A percentile compares a stretch with the other conserved stretches of the same genome.
Evolutionary conservation across 2,329 filamentous ascomycete species (phyloP).

Genomic region (Nothophoma quercina): DNA sequence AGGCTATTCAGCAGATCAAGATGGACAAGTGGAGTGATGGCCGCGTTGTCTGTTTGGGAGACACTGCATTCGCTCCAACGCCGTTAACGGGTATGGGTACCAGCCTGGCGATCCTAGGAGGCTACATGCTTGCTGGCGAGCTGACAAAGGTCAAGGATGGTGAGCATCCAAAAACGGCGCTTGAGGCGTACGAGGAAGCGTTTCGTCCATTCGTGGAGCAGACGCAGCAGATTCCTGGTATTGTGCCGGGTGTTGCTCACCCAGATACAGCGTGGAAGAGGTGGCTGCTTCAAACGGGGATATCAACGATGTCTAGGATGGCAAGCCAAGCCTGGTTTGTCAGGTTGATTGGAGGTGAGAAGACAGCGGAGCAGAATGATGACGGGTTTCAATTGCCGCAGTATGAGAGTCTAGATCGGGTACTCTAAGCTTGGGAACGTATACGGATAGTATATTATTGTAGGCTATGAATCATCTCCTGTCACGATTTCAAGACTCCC

Average conservation of each 20-base stretch:
- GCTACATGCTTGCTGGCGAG: slow-evolving; percentile 50
- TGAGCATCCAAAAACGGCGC: slow-evolving; percentile 24
- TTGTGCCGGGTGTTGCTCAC: slow-evolving; percentile 32
- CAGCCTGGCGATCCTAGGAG: slow-evolving; percentile 48
- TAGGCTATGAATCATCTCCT: background rate
- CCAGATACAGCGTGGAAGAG: slow-evolving; percentile 29
- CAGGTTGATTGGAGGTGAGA: slow-evolving; percentile 5
- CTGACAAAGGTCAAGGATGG: slow-evolving; percentile 22
- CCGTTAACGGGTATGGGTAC: slow-evolving; percentile 55
- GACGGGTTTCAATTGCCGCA: slow-evolving; percentile 26
- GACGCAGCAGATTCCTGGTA: slow-evolving; percentile 35
- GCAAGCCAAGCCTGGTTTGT: slow-evolving; percentile 19
- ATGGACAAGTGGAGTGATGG: slow-evolving; percentile 55
- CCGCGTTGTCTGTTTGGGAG: slow-evolving; percentile 61
- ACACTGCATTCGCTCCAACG: slow-evolving; percentile 61
- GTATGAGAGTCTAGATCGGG: slow-evolving; percentile 14
- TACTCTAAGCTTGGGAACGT: background rate
- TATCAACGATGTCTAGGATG: slow-evolving; percentile 17
- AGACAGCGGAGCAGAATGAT: slow-evolving; percentile 17
- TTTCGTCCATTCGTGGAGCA: slow-evolving; percentile 38
- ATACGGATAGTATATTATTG: background rate
- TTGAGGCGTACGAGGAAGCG: slow-evolving; percentile 32
- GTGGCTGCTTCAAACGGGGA: slow-evolving; percentile 26
- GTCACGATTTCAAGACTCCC: background rate
- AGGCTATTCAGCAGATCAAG: slow-evolving; percentile 56